phyloP scores from a whole-genome alignment of 495 filamentous ascomycete genomes.

The Xylaria grammica region DNA sequence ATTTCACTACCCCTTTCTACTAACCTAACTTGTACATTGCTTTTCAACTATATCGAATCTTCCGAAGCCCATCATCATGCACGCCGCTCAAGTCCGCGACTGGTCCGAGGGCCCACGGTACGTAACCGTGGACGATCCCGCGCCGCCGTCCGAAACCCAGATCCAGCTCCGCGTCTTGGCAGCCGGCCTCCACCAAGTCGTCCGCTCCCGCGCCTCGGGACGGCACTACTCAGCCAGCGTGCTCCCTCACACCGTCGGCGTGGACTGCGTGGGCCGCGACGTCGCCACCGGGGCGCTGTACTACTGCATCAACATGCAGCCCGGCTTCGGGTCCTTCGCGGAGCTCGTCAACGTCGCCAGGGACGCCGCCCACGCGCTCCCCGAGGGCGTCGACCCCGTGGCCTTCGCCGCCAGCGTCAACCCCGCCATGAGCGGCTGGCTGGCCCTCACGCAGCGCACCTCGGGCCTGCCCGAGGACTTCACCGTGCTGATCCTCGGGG shows the following conservation, averaged over 20 bases:
- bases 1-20: background rate
- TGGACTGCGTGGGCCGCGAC: constrained; percentile 46
- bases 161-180: constrained; percentile 43
- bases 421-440: constrained; percentile 52
- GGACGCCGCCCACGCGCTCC: constrained; percentile 34
- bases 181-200: constrained; percentile 49
- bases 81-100: constrained; percentile 31
- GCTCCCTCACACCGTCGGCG: constrained; percentile 45
- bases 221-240: constrained; percentile 43
- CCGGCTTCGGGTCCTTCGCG: constrained; percentile 38
- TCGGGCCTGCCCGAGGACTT: constrained; percentile 38
- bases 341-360: constrained; percentile 47
- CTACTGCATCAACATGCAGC: constrained; percentile 44
- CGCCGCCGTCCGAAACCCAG: constrained; percentile 30
- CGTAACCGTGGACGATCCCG: constrained; percentile 28
- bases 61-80: constrained; percentile 20
- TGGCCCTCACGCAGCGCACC: constrained; percentile 46
- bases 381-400: constrained; percentile 42
- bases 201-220: constrained; percentile 49
- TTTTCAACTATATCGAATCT: too few species aligned
- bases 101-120: constrained; percentile 34
- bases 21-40: background rate
- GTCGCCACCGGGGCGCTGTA: constrained; percentile 40
- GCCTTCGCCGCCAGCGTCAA: constrained; percentile 52
- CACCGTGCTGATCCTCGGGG: constrained; percentile 50